These are phyloP conservation scores for Lachancea fermentati DNA, from an alignment of 805 yeast genomes.

Conservation along the genomic window DNA sequence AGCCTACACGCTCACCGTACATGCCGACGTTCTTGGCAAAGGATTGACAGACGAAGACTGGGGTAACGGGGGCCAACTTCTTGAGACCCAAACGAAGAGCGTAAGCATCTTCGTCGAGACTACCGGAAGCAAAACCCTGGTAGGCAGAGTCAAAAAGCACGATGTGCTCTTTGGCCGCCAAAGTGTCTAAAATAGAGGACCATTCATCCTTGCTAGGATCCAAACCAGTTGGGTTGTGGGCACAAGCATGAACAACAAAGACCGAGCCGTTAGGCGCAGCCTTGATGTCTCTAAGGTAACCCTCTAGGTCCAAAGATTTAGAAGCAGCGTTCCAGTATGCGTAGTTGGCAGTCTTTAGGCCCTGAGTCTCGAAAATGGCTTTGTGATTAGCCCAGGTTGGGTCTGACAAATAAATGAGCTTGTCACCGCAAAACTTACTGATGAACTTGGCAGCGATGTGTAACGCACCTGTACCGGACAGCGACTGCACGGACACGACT, in stretches of 20 bases:
- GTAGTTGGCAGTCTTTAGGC: constrained; percentile 61
- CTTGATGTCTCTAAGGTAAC: constrained; percentile 56
- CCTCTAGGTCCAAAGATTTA: constrained; percentile 67
- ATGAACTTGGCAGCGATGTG: constrained; percentile 70
- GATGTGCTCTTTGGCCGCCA: constrained; percentile 59
- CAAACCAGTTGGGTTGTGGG: constrained; percentile 96
- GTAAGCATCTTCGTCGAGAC: constrained; percentile 75
- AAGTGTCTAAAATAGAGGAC: constrained; percentile 58
- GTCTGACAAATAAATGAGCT: constrained; percentile 61
- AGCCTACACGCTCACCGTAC: constrained; percentile 97
- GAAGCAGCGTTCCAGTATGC: constrained; percentile 80
- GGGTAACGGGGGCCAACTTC: constrained; percentile 41
- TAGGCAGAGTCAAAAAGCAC: constrained; percentile 91
- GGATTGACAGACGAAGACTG: constrained; percentile 82
- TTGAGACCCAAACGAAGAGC: constrained; percentile 60
- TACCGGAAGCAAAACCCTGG: constrained; percentile 95
- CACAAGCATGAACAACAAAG: constrained; percentile 87
- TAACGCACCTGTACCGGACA: constrained; percentile 94
- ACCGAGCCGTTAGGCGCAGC: constrained; percentile 71
- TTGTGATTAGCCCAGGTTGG: constrained; percentile 99
- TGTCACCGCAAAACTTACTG: constrained; percentile 31
- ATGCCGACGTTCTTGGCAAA: constrained; percentile 95
- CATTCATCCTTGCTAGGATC: constrained; percentile 86
- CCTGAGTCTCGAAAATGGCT: constrained; percentile 70
- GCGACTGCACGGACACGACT: constrained; percentile 78